A percentile compares a stretch with the other conserved stretches of the same genome.
Evolutionary conservation across 2,329 filamentous ascomycete species (phyloP).

Genomic region (Lasiodiplodia theobromae): DNA sequence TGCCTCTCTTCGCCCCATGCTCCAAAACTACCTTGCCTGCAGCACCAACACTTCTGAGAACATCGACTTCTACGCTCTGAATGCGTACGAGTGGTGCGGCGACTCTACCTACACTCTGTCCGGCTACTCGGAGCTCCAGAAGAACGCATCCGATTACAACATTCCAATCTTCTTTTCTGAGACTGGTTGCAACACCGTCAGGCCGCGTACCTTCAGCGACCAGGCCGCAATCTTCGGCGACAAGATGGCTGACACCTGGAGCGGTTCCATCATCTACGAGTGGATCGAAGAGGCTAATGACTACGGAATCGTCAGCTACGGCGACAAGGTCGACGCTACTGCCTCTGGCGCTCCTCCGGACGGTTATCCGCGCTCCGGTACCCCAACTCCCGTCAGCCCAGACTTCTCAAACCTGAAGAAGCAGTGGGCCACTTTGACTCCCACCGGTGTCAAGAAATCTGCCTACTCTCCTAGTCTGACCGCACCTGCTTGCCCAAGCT

Average conservation of each 20-base stretch:
- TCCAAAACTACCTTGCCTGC: constrained; percentile 80
- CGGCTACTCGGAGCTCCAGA: constrained; percentile 74
- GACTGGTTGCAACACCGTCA: constrained; percentile 75
- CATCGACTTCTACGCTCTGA: constrained; percentile 84
- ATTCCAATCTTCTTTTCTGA: constrained; percentile 93
- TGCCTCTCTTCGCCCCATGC: constrained; percentile 68
- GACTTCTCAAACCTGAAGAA: constrained; percentile 80
- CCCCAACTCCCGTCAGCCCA: constrained; percentile 73
- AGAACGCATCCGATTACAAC: constrained; percentile 72
- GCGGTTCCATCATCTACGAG: constrained; percentile 85
- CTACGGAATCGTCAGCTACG: constrained; percentile 83
- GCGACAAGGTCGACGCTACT: constrained; percentile 61
- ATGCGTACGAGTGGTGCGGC: constrained; percentile 75
- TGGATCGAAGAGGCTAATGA: constrained; percentile 69
- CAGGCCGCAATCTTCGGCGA: constrained; percentile 78
- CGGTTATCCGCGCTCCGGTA: constrained; percentile 74
- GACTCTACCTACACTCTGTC: constrained; percentile 62
- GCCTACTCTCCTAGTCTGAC: constrained; percentile 70
- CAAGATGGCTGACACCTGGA: constrained; percentile 75
- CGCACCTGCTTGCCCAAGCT: constrained; percentile 73
- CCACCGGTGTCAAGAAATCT: constrained; percentile 70
- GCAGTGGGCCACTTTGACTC: constrained; percentile 76
- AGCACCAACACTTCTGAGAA: constrained; percentile 70
- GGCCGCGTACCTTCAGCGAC: constrained; percentile 71
- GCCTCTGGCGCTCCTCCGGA: constrained; percentile 60